Conservation (phyloP, 768 basidiomycete genomes). For the Leccinum subgranulosum region DNA sequence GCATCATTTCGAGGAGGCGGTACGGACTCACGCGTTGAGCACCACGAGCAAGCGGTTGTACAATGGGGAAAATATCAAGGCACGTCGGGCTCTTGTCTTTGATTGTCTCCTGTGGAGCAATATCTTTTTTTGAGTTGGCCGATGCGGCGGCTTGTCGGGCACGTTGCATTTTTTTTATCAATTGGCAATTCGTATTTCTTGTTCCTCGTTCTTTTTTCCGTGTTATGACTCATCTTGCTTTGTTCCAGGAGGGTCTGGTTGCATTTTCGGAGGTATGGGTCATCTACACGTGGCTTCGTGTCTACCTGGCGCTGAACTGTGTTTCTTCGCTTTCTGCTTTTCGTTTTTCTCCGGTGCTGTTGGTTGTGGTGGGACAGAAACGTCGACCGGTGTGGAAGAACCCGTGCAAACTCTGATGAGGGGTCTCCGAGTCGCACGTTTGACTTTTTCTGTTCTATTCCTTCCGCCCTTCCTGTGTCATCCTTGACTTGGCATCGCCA, state of each 20-base stretch:
- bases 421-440: not conserved
- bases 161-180: not conserved
- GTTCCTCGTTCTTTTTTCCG: not conserved
- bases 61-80: constrained; percentile 68
- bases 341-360: not conserved
- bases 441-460: not conserved
- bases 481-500: not conserved
- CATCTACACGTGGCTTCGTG: constrained; percentile 4
- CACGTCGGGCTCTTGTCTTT: constrained; percentile 23
- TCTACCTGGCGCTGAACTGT: not conserved
- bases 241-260: constrained; percentile 59
- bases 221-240: constrained; percentile 13
- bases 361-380: constrained; percentile 3
- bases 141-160: not conserved
- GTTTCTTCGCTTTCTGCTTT: not conserved
- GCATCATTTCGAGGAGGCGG: constrained; percentile 49
- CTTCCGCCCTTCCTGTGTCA: not conserved
- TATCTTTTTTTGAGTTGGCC: no score
- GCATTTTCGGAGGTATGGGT: constrained; percentile 50
- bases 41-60: constrained; percentile 52
- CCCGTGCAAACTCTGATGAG: constrained; percentile 18
- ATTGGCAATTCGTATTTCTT: not conserved
- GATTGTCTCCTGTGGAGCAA: not conserved
- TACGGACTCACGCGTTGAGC: constrained; percentile 44
- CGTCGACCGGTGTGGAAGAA: constrained; percentile 20